Evolutionary conservation across 306 rosid genomes (phyloP), one percentile per base, ranked within the genome.

Genomic region (Cucumis hystrix): DNA sequence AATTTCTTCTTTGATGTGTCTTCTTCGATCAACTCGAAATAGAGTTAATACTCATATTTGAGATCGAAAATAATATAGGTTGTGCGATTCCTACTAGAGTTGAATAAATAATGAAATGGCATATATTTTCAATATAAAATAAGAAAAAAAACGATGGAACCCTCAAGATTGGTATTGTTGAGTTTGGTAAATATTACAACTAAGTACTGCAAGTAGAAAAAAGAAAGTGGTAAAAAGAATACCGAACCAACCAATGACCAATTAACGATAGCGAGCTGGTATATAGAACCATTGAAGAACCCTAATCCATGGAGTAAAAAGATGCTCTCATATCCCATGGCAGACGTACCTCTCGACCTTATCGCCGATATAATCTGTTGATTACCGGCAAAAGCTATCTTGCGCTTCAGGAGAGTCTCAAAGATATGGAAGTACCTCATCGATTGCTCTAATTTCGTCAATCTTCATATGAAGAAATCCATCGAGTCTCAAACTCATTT

Each of bases 301-400:
- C 37, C 65, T 59, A 59, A 59, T 59, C 65, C 35, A 54, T 6
- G 65, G 9, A 60, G 8, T 60, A 18, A 57, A 57, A 1, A 57
- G 13, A 20, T 20, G 39, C 18, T 14, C 30, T 12, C 33, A 6
- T 5, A 16, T 12, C 10, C 35, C 76, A 73, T 84, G 87, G 83
- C 88, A 4, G 85, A 87, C 21, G 82, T 92, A 18, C 97, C 97
- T 3, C 14, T 17, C 6, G 97, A 92, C 70, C 82, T 92, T 0
- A 13, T 92, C 79, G 28, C 47, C 82, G 86, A 82, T 15, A 84
- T 92, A 16, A 82, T 92, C 82, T 79, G 85, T 40, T 82, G 84
- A 0, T 43, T 82, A 4, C 91, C 89, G 0, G 85, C 77, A 0
- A 41, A 20, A 14, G 9, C 75, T 68, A 85, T 90, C 28, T 83